Percentiles rank a stretch among this genome's conserved stretches.
phyloP scores from a whole-genome alignment of 2,329 filamentous ascomycete species.

The Coleophoma cylindrospora region DNA sequence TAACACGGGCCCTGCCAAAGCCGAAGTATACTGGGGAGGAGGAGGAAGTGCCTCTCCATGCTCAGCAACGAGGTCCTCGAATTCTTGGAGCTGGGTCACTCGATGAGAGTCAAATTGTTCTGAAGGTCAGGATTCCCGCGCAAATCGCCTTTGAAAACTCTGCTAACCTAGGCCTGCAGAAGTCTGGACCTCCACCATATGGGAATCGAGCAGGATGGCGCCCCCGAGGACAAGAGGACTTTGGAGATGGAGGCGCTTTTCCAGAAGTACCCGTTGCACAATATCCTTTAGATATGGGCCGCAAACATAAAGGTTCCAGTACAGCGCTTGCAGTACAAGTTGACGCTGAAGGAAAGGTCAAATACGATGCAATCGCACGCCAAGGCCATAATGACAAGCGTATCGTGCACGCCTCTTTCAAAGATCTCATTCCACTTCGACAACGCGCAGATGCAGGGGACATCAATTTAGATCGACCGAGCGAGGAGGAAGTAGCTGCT shows the following conservation, averaged over 20 bases:
- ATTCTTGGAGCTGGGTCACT: conserved; percentile 76
- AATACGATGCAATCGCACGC: conserved; percentile 91
- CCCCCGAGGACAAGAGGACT: conserved; percentile 83
- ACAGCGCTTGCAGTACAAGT: conserved; percentile 93
- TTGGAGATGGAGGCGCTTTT: conserved; percentile 92
- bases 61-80: conserved; percentile 73
- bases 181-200: conserved; percentile 80
- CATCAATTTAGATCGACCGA: conserved; percentile 79
- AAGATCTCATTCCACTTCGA: conserved; percentile 89
- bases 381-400: conserved; percentile 80
- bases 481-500: conserved; percentile 75
- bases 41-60: conserved; percentile 69
- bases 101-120: conserved; percentile 79
- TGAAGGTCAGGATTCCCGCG: conserved; percentile 50
- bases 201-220: conserved; percentile 87
- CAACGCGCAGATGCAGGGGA: conserved; percentile 92
- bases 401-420: conserved; percentile 92
- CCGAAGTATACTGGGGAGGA: conserved; percentile 89
- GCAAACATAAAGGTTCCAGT: conserved; percentile 63
- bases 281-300: conserved; percentile 93
- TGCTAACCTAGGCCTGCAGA: conserved; percentile 38
- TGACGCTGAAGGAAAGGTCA: conserved; percentile 85
- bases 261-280: conserved; percentile 91
- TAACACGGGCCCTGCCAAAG: conserved; percentile 78
- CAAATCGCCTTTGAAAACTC: not conserved